phyloP scores from a whole-genome alignment of 2,329 filamentous ascomycete species.

The Xylariaceae sp. region DNA sequence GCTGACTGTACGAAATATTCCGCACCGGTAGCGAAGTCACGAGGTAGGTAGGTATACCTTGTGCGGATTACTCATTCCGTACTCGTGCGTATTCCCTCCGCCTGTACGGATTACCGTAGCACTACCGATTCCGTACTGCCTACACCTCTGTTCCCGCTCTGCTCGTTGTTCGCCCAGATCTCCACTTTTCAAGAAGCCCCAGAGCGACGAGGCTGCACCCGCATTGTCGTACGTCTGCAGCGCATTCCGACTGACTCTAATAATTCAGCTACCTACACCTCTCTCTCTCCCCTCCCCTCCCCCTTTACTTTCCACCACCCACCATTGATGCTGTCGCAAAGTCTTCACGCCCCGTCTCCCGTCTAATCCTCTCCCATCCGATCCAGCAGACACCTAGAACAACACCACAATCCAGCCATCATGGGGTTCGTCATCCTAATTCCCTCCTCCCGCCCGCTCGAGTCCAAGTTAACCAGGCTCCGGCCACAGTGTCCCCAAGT shows the following conservation, averaged over 20 bases:
- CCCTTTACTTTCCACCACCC: not conserved
- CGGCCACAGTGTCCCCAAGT: conserved; percentile 63
- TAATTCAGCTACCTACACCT: not conserved
- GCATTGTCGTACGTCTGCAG: not conserved
- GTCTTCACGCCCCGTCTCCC: not conserved
- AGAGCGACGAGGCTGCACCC: conserved; percentile 2
- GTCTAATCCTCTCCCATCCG: conserved; percentile 1
- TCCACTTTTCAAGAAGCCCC: not conserved
- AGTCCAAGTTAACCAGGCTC: conserved; percentile 14
- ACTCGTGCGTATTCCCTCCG: too few relatives aligned
- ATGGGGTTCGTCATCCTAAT: conserved; percentile 26
- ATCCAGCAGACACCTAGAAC: not conserved
- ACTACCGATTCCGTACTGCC: not conserved
- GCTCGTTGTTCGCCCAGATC: not conserved
- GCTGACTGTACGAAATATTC: too few relatives aligned
- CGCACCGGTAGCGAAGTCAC: too few relatives aligned
- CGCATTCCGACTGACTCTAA: not conserved
- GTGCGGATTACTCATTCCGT: too few relatives aligned
- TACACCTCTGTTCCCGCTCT: not conserved
- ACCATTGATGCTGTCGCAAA: not conserved
- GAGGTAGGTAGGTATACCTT: too few relatives aligned
- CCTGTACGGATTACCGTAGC: too few relatives aligned
- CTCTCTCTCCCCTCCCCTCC: not conserved
- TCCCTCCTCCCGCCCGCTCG: not conserved
- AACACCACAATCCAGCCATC: not conserved